Conservation (phyloP, 129 eudicot genomes). For the Glebionis coronaria region DNA sequence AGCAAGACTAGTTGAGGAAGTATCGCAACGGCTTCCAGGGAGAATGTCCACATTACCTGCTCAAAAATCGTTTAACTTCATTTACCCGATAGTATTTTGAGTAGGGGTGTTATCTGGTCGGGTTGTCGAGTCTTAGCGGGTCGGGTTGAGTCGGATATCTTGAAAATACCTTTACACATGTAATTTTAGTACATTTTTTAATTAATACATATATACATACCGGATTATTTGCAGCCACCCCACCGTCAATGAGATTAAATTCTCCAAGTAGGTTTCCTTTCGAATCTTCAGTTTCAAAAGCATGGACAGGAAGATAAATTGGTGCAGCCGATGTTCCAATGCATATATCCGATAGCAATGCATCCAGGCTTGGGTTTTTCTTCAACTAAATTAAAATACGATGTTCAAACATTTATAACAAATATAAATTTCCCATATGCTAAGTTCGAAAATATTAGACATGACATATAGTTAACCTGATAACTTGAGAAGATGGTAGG, state of each 20-base stretch:
- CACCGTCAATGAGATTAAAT: constrained; percentile 72
- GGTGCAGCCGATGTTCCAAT: constrained; percentile 77
- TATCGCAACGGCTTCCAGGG: too few species aligned
- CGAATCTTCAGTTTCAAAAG: constrained; percentile 29
- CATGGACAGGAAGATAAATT: constrained; percentile 54
- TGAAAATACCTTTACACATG: too few species aligned
- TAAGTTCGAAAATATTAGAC: neutral
- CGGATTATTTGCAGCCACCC: constrained; percentile 76
- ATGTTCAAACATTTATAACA: neutral
- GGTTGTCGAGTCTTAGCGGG: too few species aligned
- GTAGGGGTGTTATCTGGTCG: too few species aligned
- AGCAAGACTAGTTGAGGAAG: too few species aligned
- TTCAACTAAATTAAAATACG: constrained; percentile 33
- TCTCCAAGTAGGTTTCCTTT: constrained; percentile 27
- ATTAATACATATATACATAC: constrained; percentile 30
- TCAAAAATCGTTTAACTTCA: too few species aligned
- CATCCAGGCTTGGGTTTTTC: constrained; percentile 44
- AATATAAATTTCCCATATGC: too few species aligned
- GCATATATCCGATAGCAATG: constrained; percentile 49
- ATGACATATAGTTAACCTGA: constrained; percentile 29
- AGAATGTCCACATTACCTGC: too few species aligned
- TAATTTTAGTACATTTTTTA: too few species aligned
- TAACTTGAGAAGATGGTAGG: constrained; percentile 56
- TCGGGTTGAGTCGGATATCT: too few species aligned
- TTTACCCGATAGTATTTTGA: constrained; percentile 17